These are phyloP conservation scores for Chlorella sp. DNA, from an alignment of 139 green algal species.

Conservation along the genomic window DNA sequence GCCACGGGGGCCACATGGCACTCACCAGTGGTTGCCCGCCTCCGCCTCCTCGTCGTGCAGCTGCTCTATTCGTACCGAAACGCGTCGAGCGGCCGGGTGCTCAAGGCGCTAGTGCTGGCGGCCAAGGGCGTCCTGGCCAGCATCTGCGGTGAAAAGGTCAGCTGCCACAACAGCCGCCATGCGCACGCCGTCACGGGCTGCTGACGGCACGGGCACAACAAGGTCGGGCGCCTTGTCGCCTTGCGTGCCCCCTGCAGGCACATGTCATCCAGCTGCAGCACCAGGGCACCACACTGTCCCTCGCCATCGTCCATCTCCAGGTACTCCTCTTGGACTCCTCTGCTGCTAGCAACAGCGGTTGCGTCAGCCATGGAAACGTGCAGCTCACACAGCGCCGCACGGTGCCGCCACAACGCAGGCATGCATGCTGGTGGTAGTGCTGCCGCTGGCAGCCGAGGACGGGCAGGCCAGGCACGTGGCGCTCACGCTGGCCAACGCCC, in stretches of 20 bases:
- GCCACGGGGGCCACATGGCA: not conserved
- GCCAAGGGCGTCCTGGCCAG: not conserved
- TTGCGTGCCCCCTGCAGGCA: not conserved
- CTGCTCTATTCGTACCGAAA: not conserved
- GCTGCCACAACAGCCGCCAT: too few species aligned
- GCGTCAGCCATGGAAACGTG: not conserved
- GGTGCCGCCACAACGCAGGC: too few species aligned
- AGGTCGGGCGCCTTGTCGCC: not conserved
- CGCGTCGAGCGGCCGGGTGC: not conserved
- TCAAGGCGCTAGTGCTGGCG: not conserved
- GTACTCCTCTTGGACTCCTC: too few species aligned
- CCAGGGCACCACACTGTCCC: not conserved
- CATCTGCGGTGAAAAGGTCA: not conserved
- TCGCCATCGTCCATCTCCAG: not conserved
- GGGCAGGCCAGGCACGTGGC: not conserved
- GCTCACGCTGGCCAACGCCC: not conserved
- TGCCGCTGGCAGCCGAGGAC: not conserved
- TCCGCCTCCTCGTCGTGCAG: not conserved
- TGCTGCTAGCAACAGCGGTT: not conserved
- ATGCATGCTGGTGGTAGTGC: not conserved
- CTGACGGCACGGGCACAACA: too few species aligned
- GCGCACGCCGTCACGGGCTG: too few species aligned
- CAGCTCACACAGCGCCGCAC: too few species aligned
- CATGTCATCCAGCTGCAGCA: not conserved
- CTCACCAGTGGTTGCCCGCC: not conserved